These are phyloP conservation scores for Prunus kanzakura DNA, from an alignment of 306 rosid genomes.

Conservation along the genomic window DNA sequence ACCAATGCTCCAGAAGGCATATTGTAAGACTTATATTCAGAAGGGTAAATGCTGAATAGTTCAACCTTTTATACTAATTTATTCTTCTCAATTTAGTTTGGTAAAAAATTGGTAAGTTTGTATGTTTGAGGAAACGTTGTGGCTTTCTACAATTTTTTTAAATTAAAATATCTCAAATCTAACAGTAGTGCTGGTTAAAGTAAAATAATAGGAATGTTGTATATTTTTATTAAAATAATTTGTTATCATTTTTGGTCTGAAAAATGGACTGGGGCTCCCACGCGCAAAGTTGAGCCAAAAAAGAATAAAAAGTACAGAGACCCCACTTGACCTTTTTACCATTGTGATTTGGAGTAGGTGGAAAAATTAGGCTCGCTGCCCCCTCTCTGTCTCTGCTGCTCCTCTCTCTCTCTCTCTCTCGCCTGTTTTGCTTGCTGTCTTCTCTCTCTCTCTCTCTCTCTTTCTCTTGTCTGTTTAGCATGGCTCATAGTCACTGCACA, in stretches of 20 bases:
- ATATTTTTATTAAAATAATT: neutral
- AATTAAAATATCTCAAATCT: neutral
- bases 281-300: constrained; percentile 4
- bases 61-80: too few species aligned
- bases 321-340: constrained; percentile 4
- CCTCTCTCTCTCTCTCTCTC: too few species aligned
- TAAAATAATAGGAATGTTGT: neutral
- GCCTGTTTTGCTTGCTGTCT: neutral
- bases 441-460: neutral
- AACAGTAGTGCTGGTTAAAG: too few species aligned
- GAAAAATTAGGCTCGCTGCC: neutral
- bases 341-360: neutral
- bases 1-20: too few species aligned
- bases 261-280: neutral
- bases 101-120: too few species aligned
- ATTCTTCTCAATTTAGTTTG: too few species aligned
- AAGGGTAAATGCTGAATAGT: too few species aligned
- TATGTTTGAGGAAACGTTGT: too few species aligned
- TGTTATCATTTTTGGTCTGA: neutral
- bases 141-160: too few species aligned
- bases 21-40: too few species aligned
- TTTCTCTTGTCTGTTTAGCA: neutral
- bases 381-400: too few species aligned
- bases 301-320: neutral
- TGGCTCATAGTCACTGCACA: neutral